Conservation (phyloP, 2,329 filamentous ascomycete genomes). For the Alternaria conjuncta region DNA sequence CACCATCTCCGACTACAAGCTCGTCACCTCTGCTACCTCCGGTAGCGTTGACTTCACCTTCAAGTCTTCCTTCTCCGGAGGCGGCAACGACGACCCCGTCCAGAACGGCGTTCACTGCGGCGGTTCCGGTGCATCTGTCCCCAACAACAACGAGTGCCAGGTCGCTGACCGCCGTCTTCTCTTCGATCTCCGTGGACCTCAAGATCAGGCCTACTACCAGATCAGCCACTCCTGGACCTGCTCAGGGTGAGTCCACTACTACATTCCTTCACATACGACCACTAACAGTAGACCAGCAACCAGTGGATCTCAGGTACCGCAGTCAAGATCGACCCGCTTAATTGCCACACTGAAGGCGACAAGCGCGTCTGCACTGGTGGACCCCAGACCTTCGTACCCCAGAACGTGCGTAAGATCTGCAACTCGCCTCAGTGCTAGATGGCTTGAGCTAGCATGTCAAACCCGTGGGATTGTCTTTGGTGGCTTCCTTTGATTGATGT, state of each 20-base stretch:
- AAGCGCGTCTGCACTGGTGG: constrained; percentile 12
- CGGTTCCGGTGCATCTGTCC: constrained; percentile 19
- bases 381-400: constrained; percentile 20
- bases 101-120: constrained; percentile 24
- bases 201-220: constrained; percentile 30
- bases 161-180: constrained; percentile 22
- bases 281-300: constrained; percentile 10
- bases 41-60: constrained; percentile 34
- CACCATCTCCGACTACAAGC: constrained; percentile 32
- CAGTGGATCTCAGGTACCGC: constrained; percentile 31
- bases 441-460: not conserved
- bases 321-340: constrained; percentile 16
- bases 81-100: constrained; percentile 26
- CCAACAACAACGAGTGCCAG: constrained; percentile 30
- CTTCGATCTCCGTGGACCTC: constrained; percentile 27
- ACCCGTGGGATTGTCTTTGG: not conserved
- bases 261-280: not conserved
- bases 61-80: constrained; percentile 24
- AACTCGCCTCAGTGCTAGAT: constrained; percentile 18
- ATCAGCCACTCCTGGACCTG: constrained; percentile 40
- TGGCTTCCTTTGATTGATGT: not conserved
- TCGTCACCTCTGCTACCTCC: constrained; percentile 16
- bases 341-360: constrained; percentile 13
- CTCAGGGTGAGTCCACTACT: constrained; percentile 28
- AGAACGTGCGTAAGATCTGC: constrained; percentile 31